A percentile compares a stretch with the other conserved stretches of the same genome.
These are phyloP conservation scores for Heterobasidion irregulare DNA, from an alignment of 1,284 basidiomycete genomes.

Conservation along the genomic window DNA sequence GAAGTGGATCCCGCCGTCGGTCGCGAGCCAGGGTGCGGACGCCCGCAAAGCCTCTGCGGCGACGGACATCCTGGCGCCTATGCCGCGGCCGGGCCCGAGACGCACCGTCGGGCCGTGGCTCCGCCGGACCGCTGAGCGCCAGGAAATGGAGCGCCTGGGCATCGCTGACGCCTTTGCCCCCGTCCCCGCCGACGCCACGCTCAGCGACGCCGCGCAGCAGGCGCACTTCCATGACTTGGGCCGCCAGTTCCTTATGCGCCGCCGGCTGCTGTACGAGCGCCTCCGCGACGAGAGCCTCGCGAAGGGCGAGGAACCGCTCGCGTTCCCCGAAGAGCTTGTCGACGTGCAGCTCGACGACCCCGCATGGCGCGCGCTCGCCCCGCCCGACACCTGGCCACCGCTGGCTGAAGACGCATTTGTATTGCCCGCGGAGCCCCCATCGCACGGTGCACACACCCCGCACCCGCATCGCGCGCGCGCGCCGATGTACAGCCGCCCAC, in stretches of 20 bases:
- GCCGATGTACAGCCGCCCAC: too few relatives aligned
- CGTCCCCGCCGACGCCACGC: background rate
- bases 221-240: constrained; percentile 4
- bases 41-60: too few relatives aligned
- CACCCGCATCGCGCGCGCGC: too few relatives aligned
- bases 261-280: constrained; percentile 11
- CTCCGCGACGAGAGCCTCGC: constrained; percentile 8
- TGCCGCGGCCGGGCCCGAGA: background rate
- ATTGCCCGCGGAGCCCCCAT: too few relatives aligned
- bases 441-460: too few relatives aligned
- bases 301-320: constrained; percentile 5
- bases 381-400: background rate
- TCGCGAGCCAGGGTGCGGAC: too few relatives aligned
- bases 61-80: background rate
- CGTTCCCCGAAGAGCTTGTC: constrained; percentile 7
- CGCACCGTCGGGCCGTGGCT: background rate
- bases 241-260: constrained; percentile 7
- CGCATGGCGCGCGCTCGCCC: constrained; percentile 2
- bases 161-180: constrained; percentile 9
- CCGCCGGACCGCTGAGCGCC: background rate
- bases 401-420: background rate
- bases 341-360: constrained; percentile 6
- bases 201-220: background rate
- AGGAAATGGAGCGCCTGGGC: constrained; percentile 5
- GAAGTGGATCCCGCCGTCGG: too few relatives aligned